Base-by-base conservation (phyloP, 2,329 filamentous ascomycete genomes). In the Diplodia mutila region DNA sequence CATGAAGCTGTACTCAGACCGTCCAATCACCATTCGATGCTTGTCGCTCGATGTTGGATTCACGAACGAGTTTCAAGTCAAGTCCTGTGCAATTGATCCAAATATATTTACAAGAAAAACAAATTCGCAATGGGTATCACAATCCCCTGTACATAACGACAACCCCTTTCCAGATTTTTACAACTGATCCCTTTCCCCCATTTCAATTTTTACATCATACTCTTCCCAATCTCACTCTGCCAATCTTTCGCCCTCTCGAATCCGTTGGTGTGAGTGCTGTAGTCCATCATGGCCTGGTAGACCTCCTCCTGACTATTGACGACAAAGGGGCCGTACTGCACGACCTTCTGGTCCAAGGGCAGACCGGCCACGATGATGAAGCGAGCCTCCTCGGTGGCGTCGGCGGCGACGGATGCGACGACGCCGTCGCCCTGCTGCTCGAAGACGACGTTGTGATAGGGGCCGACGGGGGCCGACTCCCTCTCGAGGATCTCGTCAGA, bases 401-500 rank as follows among this genome's bases (percentile, higher is more conserved):
- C 86, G 14, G 86, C 86, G 3, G 88, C 85, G 12, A 95, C 91
- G 61, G 87, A 85, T 1, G 90, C 88, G 70, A 91, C 85, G 9
- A 98, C 85, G 32, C 87, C 85, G 73, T 97, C 92, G 54, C 94
- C 94, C 32, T 86, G 83, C 71, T 89, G 86, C 73, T 93, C 90
- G 75, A 98, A 97, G 6, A 97, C 92, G 27, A 95, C 91, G 76
- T 95, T 97, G 80, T 97, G 89, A 77, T 89, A 97, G 75, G 91
- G 86, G 67, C 84, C 83, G 16, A 94, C 86, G 1, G 75, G 75
- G 37, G 75, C 71, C 29, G 51, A 49, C 23, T 68, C 39, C 18
- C 14, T 16, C 29, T 37, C 59, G 42, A 63, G 61, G 69, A 72
- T 0, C 75, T 74, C 0, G 75, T 34, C 14, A 2, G 32, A 32